These are phyloP conservation scores for Fusarium pilosicola DNA, from an alignment of 2,329 filamentous ascomycete genomes.

Conservation along the genomic window DNA sequence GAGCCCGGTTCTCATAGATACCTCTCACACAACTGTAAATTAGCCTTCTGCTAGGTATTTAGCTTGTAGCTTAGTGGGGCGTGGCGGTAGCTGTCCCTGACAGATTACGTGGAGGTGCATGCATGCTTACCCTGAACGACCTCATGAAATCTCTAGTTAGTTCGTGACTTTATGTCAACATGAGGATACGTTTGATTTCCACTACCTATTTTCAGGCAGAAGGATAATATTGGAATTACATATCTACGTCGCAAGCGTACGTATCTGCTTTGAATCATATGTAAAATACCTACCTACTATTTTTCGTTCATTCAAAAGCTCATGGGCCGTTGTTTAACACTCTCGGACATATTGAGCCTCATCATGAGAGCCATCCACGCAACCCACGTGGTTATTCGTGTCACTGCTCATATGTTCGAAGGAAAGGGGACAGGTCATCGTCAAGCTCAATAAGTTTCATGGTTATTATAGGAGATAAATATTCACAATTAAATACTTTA, in stretches of 20 bases:
- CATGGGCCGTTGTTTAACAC: background rate
- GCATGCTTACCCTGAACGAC: constrained; percentile 19
- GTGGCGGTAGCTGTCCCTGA: constrained; percentile 16
- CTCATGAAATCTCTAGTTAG: background rate
- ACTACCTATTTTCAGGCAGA: background rate
- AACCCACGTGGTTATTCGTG: background rate
- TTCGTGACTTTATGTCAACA: background rate
- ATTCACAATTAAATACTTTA: no score
- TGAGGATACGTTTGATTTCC: background rate
- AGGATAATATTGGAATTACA: background rate
- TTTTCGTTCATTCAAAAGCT: background rate
- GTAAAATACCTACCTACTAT: background rate
- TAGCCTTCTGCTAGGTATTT: background rate
- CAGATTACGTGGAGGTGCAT: constrained; percentile 34
- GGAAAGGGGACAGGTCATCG: background rate
- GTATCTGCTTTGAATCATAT: background rate
- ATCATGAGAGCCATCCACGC: constrained; percentile 12
- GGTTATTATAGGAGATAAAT: no score
- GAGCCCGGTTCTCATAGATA: background rate
- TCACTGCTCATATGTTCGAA: background rate
- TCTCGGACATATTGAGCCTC: background rate
- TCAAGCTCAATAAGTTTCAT: background rate
- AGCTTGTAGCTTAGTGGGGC: constrained; percentile 1
- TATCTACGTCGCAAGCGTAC: background rate
- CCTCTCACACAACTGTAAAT: background rate